Percentiles rank a stretch among this genome's conserved stretches.
These are phyloP conservation scores for Pseudocohnilembus persalinus DNA, from an alignment of 169 alveolate genomes.

Conservation along the genomic window DNA sequence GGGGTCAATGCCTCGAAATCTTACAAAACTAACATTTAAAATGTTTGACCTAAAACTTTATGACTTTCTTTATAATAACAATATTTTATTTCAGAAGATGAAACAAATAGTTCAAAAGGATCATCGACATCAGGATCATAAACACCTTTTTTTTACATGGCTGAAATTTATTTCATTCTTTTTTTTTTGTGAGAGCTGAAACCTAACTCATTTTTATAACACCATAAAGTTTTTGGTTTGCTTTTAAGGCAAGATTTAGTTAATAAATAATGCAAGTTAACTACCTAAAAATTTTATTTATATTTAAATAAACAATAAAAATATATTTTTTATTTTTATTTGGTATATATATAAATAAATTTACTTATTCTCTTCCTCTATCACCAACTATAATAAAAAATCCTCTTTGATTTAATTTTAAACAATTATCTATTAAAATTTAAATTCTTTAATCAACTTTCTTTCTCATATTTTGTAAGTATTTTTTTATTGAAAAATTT, in stretches of 20 bases:
- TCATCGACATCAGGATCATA: conserved; percentile 95
- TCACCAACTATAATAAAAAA: conserved; percentile 97
- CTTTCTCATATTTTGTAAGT: conserved; percentile 87
- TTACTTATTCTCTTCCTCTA: conserved; percentile 95
- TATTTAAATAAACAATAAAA: background rate
- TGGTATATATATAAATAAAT: conserved; percentile 86
- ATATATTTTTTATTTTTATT: conserved; percentile 20
- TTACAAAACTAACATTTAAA: conserved; percentile 94
- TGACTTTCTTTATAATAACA: conserved; percentile 98
- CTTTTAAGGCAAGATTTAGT: conserved; percentile 64
- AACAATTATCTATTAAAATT: conserved; percentile 92
- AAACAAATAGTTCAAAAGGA: conserved; percentile 95
- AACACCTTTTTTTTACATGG: conserved; percentile 91
- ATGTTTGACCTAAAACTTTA: conserved; percentile 95
- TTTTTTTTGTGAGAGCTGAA: conserved; percentile 96
- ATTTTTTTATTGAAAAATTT: background rate
- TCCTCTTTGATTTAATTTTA: conserved; percentile 89
- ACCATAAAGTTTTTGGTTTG: conserved; percentile 96
- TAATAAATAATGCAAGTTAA: conserved; percentile 65
- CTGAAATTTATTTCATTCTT: conserved; percentile 94
- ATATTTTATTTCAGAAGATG: conserved; percentile 95
- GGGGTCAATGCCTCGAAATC: conserved; percentile 99
- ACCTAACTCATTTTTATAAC: conserved; percentile 98
- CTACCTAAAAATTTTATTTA: conserved; percentile 37
- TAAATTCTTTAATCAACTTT: conserved; percentile 95